A percentile compares a stretch with the other conserved stretches of the same genome.
Conservation (phyloP, 2,329 filamentous ascomycete genomes). For the Colletotrichum musae region DNA sequence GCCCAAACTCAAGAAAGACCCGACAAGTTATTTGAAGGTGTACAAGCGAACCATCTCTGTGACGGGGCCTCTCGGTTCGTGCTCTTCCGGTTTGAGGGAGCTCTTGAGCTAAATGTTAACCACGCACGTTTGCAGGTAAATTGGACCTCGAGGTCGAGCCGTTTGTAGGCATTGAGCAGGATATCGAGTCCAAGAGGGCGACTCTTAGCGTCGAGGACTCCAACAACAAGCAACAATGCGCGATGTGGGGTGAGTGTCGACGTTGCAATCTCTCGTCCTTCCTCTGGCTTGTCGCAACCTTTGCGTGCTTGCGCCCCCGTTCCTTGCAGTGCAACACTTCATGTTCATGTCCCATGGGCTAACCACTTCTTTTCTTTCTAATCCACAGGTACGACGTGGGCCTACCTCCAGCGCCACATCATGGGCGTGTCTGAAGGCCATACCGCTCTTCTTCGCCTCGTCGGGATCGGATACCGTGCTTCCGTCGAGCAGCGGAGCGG, state of each 20-base stretch:
- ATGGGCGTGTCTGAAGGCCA: constrained; percentile 97
- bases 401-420: constrained; percentile 91
- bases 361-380: constrained; percentile 36
- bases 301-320: too few relatives aligned
- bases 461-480: constrained; percentile 96
- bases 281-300: constrained; percentile 5
- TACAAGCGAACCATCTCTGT: constrained; percentile 80
- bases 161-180: constrained; percentile 81
- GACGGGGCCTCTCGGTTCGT: constrained; percentile 83
- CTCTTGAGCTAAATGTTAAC: constrained; percentile 14
- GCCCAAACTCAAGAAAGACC: constrained; percentile 66
- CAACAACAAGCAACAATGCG: constrained; percentile 80
- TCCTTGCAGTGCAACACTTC: too few relatives aligned
- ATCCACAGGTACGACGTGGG: constrained; percentile 83
- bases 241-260: constrained; percentile 88
- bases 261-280: constrained; percentile 7
- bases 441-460: constrained; percentile 90
- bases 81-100: neutral
- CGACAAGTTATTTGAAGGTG: constrained; percentile 73
- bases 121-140: constrained; percentile 67
- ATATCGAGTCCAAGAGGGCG: constrained; percentile 74
- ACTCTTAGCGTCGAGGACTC: constrained; percentile 79
- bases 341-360: constrained; percentile 28
- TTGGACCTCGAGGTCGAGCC: constrained; percentile 84
- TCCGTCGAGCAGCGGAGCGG: constrained; percentile 83